Evolutionary conservation across 306 rosid genomes (phyloP), one percentile per base, ranked within the genome.

Genomic region (Alnus glutinosa): DNA sequence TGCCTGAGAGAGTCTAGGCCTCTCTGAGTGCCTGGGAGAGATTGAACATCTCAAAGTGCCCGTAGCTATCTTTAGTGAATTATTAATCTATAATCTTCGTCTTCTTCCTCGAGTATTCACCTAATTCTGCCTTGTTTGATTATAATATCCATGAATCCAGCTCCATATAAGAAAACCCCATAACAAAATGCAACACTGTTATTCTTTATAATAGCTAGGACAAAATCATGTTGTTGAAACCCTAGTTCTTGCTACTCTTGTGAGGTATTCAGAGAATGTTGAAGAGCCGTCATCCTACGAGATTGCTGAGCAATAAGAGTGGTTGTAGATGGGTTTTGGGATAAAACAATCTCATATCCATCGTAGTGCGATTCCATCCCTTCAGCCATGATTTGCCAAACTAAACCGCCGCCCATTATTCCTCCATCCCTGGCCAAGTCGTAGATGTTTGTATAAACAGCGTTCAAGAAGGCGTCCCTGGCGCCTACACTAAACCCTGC

Each of bases 311-410:
- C 77, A 3, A 89, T 88, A 51, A 84, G 46, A 54, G 30, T 54
- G 4, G 67, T 62, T 10, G 85, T 80, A 2, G 90, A 79, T 66
- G 81, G 52, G 73, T 77, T 80, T 71, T 83, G 80, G 23, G 86
- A 76, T 57, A 88, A 70, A 83, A 90, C 89, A 59, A 86, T 86
- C 32, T 85, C 90, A 66, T 86, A 86, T 4, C 88, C 86, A 77
- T 89, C 91, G 74, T 54, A 3, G 66, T 77, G 83, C 18, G 77
- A 13, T 3, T 85, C 90, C 89, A 86, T 88, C 47, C 84, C 85
- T 79, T 81, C 85, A 23, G 86, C 89, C 80, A 86, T 52, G 55
- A 86, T 76, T 71, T 85, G 90, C 91, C 90, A 90, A 77, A 88
- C 86, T 78, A 87, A 63, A 0, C 85, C 94, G 1, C 87, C 90